Conservation (phyloP, 116 monocot genomes). For the Cymodocea nodosa region DNA sequence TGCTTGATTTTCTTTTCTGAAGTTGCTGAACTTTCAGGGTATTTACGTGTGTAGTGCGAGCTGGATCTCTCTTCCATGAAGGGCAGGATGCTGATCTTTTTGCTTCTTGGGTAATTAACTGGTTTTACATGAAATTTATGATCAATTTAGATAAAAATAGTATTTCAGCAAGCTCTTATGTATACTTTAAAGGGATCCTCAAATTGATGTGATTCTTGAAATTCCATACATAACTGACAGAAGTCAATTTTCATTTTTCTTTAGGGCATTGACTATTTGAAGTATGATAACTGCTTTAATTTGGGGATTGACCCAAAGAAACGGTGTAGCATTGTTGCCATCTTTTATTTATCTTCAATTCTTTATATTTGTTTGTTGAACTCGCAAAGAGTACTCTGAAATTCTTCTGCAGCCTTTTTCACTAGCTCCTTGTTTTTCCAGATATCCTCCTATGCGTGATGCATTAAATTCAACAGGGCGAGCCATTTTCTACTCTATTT, state of each 20-base stretch:
- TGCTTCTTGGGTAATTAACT: slow-evolving; percentile 72
- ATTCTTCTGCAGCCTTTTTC: not conserved
- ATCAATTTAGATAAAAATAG: no score
- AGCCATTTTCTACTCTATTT: slow-evolving; percentile 76
- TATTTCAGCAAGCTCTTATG: no score
- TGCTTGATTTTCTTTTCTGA: not conserved
- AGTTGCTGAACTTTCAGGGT: slow-evolving; percentile 24
- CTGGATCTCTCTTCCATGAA: slow-evolving; percentile 90
- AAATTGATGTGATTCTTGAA: no score
- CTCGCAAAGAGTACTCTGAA: no score
- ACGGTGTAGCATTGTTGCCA: slow-evolving; percentile 32
- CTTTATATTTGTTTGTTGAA: not conserved
- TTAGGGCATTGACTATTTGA: slow-evolving; percentile 92
- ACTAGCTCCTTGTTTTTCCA: slow-evolving; percentile 12
- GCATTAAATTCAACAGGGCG: slow-evolving; percentile 79
- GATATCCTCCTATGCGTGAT: slow-evolving; percentile 97
- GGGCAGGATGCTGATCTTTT: slow-evolving; percentile 61
- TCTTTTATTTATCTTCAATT: slow-evolving; percentile 1
- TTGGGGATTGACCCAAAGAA: slow-evolving; percentile 85
- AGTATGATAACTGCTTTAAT: slow-evolving; percentile 96
- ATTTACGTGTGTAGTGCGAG: slow-evolving; percentile 89
- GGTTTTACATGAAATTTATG: no score
- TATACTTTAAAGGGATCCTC: no score
- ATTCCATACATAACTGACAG: not conserved
- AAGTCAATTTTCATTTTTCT: not conserved